These are phyloP conservation scores for Apocynum venetum DNA, from an alignment of 257 asterid genomes.

Conservation along the genomic window DNA sequence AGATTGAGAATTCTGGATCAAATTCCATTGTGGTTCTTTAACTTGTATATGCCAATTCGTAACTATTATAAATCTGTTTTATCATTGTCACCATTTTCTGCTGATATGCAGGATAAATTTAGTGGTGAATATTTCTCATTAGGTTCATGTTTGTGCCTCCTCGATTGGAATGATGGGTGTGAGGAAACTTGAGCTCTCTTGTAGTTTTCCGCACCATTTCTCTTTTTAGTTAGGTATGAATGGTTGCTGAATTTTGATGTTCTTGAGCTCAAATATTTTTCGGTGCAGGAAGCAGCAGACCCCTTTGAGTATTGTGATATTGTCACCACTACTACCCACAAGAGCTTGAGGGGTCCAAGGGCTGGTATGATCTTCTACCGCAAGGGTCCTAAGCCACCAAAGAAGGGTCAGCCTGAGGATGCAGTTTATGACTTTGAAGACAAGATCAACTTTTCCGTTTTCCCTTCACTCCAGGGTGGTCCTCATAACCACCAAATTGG, in stretches of 20 bases:
- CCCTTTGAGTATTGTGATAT: conserved; percentile 44
- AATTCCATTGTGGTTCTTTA: neutral
- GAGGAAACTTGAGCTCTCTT: neutral
- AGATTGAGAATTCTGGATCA: neutral
- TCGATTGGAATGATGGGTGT: neutral
- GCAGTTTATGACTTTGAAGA: conserved; percentile 90
- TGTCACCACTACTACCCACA: conserved; percentile 93
- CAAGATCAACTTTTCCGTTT: conserved; percentile 87
- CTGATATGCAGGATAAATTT: neutral
- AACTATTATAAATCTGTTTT: neutral
- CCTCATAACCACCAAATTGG: conserved; percentile 67
- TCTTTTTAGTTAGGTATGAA: neutral
- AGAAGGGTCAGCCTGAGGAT: conserved; percentile 67
- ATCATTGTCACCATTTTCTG: too few species aligned
- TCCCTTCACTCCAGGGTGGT: conserved; percentile 95
- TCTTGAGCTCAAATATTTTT: conserved; percentile 2
- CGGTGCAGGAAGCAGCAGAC: conserved; percentile 70
- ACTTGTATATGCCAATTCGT: neutral
- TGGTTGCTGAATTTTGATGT: neutral
- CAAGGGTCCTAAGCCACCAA: conserved; percentile 47
- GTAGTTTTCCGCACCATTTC: neutral
- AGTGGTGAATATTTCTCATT: too few species aligned
- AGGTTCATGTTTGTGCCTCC: neutral
- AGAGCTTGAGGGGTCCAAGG: conserved; percentile 69
- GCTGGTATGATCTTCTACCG: conserved; percentile 50